Evolutionary conservation across 331 rosid genomes (phyloP).

Genomic region (Telfairia occidentalis): DNA sequence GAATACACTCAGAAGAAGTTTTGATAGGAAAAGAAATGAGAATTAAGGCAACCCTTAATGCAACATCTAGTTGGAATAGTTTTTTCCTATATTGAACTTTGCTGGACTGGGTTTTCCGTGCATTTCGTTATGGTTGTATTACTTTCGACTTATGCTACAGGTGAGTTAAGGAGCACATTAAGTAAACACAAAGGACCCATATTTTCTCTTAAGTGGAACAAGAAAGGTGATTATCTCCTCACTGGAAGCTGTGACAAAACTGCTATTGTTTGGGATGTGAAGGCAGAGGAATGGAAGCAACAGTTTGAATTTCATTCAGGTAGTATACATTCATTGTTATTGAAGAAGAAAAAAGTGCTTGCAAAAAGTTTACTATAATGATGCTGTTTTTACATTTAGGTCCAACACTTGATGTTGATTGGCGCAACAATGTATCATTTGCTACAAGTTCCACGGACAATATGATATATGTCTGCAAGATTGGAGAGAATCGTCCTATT

Average conservation of each 20-base stretch:
- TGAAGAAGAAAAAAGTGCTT: not conserved
- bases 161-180: constrained; percentile 77
- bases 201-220: constrained; percentile 95
- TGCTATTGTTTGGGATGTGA: constrained; percentile 96
- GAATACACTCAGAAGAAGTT: not conserved
- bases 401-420: constrained; percentile 94
- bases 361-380: not conserved
- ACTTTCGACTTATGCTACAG: constrained; percentile 31
- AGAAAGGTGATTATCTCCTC: constrained; percentile 90
- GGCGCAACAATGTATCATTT: constrained; percentile 87
- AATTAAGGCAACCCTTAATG: not conserved
- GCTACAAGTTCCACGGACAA: constrained; percentile 85
- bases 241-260: constrained; percentile 98
- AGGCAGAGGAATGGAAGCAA: constrained; percentile 84
- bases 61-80: not conserved
- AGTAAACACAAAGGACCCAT: constrained; percentile 89
- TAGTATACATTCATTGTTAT: constrained; percentile 6
- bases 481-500: constrained; percentile 74
- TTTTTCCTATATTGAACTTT: not conserved
- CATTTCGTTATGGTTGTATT: not conserved
- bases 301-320: constrained; percentile 91
- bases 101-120: not conserved
- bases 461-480: constrained; percentile 88
- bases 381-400: constrained; percentile 32
- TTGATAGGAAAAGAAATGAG: not conserved